Evolutionary conservation across 2,329 filamentous ascomycete genomes (phyloP).

Genomic region (Diaporthe batatas): DNA sequence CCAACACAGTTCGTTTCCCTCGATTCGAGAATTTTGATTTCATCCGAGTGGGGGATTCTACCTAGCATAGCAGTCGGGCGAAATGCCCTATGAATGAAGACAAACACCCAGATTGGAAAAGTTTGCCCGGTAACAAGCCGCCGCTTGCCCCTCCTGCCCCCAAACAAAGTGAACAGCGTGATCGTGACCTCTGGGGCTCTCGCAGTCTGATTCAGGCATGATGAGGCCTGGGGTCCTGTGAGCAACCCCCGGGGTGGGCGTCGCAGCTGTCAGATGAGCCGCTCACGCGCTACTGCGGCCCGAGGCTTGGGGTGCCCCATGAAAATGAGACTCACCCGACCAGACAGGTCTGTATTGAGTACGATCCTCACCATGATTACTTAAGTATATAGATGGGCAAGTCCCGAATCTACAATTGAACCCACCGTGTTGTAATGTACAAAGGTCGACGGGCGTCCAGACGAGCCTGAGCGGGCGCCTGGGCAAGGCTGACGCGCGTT

Average conservation of each 20-base stretch:
- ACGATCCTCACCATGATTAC: neutral
- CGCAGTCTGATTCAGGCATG: neutral
- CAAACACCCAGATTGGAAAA: conserved; percentile 36
- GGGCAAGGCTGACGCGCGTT: conserved; percentile 5
- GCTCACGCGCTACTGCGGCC: conserved; percentile 16
- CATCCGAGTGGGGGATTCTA: neutral
- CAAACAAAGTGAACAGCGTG: conserved; percentile 12
- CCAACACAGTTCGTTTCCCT: neutral
- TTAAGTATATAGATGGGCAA: too few relatives aligned
- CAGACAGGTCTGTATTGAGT: neutral
- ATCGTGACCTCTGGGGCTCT: neutral
- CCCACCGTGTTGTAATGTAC: neutral
- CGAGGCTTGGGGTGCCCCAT: conserved; percentile 21
- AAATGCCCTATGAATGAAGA: conserved; percentile 5
- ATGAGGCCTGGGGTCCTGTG: neutral
- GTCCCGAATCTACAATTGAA: neutral
- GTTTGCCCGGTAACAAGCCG: conserved; percentile 25
- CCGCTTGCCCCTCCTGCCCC: neutral
- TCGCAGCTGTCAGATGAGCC: conserved; percentile 22
- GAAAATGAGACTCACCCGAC: neutral
- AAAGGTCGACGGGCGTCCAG: neutral
- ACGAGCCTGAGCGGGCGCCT: neutral
- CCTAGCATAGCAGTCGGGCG: conserved; percentile 29
- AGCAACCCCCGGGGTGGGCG: neutral
- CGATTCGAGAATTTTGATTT: conserved; percentile 19